phyloP scores from a whole-genome alignment of 1,284 basidiomycete genomes.

The Tranzscheliella williamsii region DNA sequence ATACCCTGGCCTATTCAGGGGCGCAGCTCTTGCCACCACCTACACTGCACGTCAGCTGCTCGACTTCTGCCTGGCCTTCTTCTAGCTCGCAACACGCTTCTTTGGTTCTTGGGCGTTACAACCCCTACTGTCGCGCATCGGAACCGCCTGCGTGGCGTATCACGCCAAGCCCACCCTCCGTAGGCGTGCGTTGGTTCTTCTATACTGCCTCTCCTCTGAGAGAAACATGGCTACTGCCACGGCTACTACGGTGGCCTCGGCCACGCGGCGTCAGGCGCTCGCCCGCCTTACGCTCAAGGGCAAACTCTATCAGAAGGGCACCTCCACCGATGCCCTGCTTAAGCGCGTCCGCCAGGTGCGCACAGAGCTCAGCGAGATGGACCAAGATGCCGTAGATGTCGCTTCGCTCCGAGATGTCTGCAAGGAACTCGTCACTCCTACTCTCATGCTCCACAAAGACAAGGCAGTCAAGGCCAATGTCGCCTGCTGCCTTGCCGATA shows the following conservation, averaged over 20 bases:
- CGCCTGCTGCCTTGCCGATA: constrained; percentile 91
- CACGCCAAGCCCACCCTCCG: constrained; percentile 16
- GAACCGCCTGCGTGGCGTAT: too few relatives aligned
- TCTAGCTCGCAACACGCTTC: too few relatives aligned
- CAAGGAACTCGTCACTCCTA: constrained; percentile 77
- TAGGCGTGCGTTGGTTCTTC: too few relatives aligned
- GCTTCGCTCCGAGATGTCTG: constrained; percentile 72
- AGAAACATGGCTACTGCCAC: constrained; percentile 1
- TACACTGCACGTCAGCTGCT: too few relatives aligned
- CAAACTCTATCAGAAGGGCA: constrained; percentile 41
- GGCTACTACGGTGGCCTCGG: constrained; percentile 10
- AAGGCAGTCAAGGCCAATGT: constrained; percentile 88
- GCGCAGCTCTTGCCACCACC: too few relatives aligned
- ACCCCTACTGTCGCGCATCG: too few relatives aligned
- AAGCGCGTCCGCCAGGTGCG: constrained; percentile 40
- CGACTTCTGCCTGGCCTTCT: too few relatives aligned
- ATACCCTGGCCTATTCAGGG: too few relatives aligned
- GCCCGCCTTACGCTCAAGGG: constrained; percentile 42
- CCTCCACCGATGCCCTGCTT: constrained; percentile 44
- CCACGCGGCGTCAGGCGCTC: constrained; percentile 21
- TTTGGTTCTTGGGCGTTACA: too few relatives aligned
- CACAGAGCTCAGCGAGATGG: constrained; percentile 75
- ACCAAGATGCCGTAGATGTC: constrained; percentile 83
- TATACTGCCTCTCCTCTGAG: neutral
- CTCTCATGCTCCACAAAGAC: constrained; percentile 89